Evolutionary conservation across 2,329 filamentous ascomycete genomes (phyloP).

Genomic region (Moelleriella libera): DNA sequence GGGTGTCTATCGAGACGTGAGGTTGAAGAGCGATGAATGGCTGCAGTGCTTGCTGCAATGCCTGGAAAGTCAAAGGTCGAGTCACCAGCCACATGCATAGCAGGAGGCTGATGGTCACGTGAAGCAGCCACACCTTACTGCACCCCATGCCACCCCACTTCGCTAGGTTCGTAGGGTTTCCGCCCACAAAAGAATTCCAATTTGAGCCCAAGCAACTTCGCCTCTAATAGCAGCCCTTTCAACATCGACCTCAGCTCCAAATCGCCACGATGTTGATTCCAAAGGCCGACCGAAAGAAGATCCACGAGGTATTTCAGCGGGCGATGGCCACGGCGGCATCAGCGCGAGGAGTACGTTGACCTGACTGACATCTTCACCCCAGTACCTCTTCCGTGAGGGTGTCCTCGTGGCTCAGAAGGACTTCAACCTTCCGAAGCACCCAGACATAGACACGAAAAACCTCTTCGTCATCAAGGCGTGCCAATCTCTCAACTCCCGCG

Average conservation of each 20-base stretch:
- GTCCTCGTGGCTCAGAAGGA: conserved; percentile 98
- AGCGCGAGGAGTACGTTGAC: neutral
- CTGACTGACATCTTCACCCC: conserved; percentile 10
- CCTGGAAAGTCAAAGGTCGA: no score
- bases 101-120: conserved; percentile 12
- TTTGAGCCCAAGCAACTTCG: conserved; percentile 23
- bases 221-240: conserved; percentile 24
- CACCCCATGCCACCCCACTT: conserved; percentile 15
- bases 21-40: no score
- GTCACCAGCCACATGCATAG: neutral
- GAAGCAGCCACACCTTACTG: conserved; percentile 13
- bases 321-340: neutral
- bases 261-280: conserved; percentile 85
- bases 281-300: conserved; percentile 99
- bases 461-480: conserved; percentile 97
- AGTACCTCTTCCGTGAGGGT: conserved; percentile 93
- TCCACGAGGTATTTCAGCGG: conserved; percentile 56
- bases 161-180: conserved; percentile 24
- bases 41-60: no score
- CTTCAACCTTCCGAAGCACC: conserved; percentile 96
- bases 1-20: no score
- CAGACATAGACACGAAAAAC: conserved; percentile 99
- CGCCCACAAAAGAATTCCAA: conserved; percentile 31
- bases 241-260: conserved; percentile 36
- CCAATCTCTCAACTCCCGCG: conserved; percentile 95